phyloP scores from a whole-genome alignment of 345 rosid species.

The Eutrema japonicum region DNA sequence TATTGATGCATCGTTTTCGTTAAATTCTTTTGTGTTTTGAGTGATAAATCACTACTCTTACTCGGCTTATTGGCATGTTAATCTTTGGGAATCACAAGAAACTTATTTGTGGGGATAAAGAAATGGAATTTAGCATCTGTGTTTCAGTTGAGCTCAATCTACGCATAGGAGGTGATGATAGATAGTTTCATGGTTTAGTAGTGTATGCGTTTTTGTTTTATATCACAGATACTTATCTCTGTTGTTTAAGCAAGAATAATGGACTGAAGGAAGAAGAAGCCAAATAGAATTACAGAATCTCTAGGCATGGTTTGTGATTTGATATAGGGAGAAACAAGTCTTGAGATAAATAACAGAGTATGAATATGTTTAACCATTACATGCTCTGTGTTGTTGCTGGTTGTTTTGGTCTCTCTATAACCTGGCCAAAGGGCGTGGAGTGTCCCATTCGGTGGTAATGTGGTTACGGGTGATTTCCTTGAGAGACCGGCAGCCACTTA shows the following conservation, averaged over 20 bases:
- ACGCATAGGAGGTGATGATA: not conserved
- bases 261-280: conserved; percentile 22
- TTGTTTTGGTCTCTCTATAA: conserved; percentile 42
- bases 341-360: conserved; percentile 19
- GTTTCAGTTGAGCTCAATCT: not conserved
- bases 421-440: conserved; percentile 52
- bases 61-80: not conserved
- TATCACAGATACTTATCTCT: conserved; percentile 1
- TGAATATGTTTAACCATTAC: conserved; percentile 26
- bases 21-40: not conserved
- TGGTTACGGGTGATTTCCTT: conserved; percentile 83
- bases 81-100: conserved; percentile 15
- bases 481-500: conserved; percentile 84
- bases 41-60: not conserved
- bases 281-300: conserved; percentile 33
- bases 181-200: conserved; percentile 2
- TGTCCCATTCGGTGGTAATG: conserved; percentile 74
- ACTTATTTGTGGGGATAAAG: not conserved
- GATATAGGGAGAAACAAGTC: conserved; percentile 34
- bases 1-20: conserved; percentile 1
- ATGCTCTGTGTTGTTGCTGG: conserved; percentile 19
- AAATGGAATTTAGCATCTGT: conserved; percentile 4
- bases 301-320: conserved; percentile 19
- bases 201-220: conserved; percentile 2
- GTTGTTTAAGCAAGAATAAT: conserved; percentile 25